Percentiles rank a stretch among this genome's conserved stretches.
Conservation (phyloP, 768 basidiomycete species). For the Hypholoma sublateritium region DNA sequence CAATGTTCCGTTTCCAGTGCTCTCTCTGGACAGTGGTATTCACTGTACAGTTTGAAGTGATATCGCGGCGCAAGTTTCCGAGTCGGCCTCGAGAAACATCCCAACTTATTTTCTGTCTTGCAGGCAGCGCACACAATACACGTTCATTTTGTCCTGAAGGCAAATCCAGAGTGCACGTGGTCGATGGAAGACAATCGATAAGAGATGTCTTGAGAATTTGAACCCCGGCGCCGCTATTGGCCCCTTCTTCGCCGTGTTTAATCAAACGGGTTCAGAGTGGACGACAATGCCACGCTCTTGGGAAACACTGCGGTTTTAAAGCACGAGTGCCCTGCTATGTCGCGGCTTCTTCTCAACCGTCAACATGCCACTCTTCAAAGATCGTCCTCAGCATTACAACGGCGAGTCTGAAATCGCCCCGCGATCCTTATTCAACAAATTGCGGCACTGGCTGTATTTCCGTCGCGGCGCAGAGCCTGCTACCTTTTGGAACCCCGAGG, state of each 20-base stretch:
- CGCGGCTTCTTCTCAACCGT: not conserved
- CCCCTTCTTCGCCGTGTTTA: not conserved
- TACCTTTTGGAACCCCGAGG: not conserved
- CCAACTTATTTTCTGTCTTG: not conserved
- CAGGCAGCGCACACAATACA: not conserved
- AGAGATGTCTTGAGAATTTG: not conserved
- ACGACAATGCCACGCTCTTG: not conserved
- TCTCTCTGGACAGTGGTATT: too few species aligned
- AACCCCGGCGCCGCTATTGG: not conserved
- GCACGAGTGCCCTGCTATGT: not conserved
- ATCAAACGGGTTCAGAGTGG: not conserved
- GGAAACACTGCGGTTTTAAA: not conserved
- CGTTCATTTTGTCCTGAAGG: not conserved
- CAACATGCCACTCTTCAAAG: not conserved
- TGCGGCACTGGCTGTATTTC: not conserved
- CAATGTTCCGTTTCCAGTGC: too few species aligned
- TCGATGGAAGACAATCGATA: conserved; percentile 2
- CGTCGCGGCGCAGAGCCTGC: not conserved
- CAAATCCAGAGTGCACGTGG: not conserved
- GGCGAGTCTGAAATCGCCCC: not conserved
- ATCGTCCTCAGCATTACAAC: not conserved
- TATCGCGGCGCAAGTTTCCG: too few species aligned
- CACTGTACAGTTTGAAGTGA: too few species aligned
- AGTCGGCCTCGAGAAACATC: too few species aligned
- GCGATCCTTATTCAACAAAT: not conserved